Conservation (phyloP, 106 monocot genomes). For the Dendrobium officinale region DNA sequence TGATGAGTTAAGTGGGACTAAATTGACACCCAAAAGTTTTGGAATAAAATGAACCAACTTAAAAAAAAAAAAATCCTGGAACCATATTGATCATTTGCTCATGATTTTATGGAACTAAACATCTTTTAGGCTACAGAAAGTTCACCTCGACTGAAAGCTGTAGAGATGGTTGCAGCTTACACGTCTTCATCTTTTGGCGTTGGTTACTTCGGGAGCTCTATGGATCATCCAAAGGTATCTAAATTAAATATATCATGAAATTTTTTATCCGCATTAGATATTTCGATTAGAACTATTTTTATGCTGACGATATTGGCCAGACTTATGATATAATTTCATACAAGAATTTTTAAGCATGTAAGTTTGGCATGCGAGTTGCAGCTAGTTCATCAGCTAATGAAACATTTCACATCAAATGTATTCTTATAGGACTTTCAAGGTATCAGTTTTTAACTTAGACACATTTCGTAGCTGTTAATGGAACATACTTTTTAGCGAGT, state of each 20-base stretch:
- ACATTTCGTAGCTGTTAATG: too few relatives aligned
- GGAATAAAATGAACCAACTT: too few relatives aligned
- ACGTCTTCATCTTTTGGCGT: constrained; percentile 80
- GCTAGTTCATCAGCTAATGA: background rate
- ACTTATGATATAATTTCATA: background rate
- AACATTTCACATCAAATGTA: background rate
- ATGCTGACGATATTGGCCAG: background rate
- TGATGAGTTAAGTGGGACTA: too few relatives aligned
- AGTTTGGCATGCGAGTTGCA: background rate
- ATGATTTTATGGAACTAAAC: background rate
- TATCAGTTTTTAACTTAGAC: too few relatives aligned
- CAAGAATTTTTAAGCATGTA: background rate
- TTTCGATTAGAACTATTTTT: background rate
- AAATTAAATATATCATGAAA: background rate
- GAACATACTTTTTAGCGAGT: too few relatives aligned
- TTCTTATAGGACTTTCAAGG: background rate
- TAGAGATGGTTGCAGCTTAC: constrained; percentile 83
- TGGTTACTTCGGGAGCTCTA: constrained; percentile 75
- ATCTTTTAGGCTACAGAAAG: constrained; percentile 27
- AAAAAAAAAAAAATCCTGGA: too few relatives aligned
- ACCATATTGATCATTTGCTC: background rate
- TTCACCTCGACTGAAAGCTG: constrained; percentile 30
- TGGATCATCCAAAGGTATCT: constrained; percentile 71
- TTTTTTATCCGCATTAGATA: background rate
- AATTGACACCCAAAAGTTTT: too few relatives aligned